phyloP scores from a whole-genome alignment of 169 alveolate genomes.

The Plasmodium coatneyi region DNA sequence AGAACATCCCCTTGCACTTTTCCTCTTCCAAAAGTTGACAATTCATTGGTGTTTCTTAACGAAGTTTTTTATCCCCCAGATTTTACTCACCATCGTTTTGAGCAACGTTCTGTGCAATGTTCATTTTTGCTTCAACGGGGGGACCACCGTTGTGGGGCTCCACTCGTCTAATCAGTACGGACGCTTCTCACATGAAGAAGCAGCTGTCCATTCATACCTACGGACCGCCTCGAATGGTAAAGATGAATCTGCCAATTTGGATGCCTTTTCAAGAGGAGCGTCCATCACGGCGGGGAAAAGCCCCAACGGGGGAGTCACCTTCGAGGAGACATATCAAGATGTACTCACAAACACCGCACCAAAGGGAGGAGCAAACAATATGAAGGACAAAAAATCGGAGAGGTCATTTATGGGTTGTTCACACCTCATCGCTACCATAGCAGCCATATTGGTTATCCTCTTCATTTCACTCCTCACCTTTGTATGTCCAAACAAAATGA shows the following conservation, averaged over 20 bases:
- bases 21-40: slow-evolving; percentile 13
- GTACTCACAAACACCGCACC: background rate
- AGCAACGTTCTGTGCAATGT: slow-evolving; percentile 3
- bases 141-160: background rate
- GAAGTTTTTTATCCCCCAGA: slow-evolving; percentile 47
- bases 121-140: background rate
- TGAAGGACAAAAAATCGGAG: background rate
- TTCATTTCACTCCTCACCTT: slow-evolving; percentile 22
- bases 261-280: background rate
- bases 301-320: background rate
- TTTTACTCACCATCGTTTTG: slow-evolving; percentile 10
- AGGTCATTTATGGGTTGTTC: background rate
- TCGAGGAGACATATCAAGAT: background rate
- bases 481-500: slow-evolving; percentile 8
- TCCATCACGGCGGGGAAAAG: background rate
- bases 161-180: background rate
- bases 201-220: background rate
- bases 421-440: background rate
- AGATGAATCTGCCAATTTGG: background rate
- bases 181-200: background rate
- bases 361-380: background rate
- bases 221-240: background rate
- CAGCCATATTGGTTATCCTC: background rate
- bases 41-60: slow-evolving; percentile 34
- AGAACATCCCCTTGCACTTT: background rate